These are phyloP conservation scores for Stemphylium vesicarium DNA, from an alignment of 2,329 filamentous ascomycete genomes.

Conservation along the genomic window DNA sequence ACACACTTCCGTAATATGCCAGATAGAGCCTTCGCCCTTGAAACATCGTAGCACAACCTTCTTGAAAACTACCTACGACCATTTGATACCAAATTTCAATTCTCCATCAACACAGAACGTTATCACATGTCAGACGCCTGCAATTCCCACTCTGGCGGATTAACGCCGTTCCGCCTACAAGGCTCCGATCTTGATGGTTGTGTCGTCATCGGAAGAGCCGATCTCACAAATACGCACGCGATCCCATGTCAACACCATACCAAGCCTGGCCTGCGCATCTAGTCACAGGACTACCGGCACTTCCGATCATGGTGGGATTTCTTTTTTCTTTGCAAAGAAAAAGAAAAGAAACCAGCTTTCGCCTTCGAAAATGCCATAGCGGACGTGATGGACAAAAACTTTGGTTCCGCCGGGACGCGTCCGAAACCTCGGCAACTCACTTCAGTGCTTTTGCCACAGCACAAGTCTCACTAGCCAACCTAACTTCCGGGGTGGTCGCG, in stretches of 20 bases:
- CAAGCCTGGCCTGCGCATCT: not conserved
- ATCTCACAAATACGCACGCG: not conserved
- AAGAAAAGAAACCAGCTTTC: not conserved
- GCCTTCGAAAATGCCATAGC: not conserved
- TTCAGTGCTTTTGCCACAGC: slow-evolving; percentile 22
- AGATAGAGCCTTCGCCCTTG: too few relatives aligned
- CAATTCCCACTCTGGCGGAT: not conserved
- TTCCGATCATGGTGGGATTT: not conserved
- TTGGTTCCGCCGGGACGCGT: slow-evolving; percentile 19
- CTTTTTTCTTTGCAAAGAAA: not conserved
- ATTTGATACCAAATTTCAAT: not conserved
- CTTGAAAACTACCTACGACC: too few relatives aligned
- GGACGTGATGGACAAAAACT: not conserved
- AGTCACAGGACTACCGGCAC: not conserved
- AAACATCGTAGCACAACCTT: too few relatives aligned
- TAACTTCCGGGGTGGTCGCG: slow-evolving; percentile 26
- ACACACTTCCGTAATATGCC: too few relatives aligned
- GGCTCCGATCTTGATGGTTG: not conserved
- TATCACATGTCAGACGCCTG: slow-evolving; percentile 5
- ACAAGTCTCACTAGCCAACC: slow-evolving; percentile 24
- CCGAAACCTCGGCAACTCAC: slow-evolving; percentile 25
- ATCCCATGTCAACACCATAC: not conserved
- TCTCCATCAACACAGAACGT: not conserved
- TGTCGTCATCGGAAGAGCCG: slow-evolving; percentile 6
- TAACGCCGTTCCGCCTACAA: not conserved